phyloP scores from a whole-genome alignment of 2,329 filamentous ascomycete genomes.

The Beauveria varroae region DNA sequence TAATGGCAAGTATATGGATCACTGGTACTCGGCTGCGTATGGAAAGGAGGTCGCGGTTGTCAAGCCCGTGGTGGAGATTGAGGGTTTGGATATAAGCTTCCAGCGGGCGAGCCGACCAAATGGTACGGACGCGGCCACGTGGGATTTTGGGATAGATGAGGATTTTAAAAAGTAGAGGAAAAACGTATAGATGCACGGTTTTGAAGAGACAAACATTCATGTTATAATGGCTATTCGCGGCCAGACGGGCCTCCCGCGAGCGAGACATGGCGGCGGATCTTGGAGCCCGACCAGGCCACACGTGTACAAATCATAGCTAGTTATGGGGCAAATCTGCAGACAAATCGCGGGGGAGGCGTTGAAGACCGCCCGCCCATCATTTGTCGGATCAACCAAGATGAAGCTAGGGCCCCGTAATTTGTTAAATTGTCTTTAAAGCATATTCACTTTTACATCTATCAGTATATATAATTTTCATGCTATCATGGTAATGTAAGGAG shows the following conservation, averaged over 20 bases:
- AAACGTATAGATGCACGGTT: neutral
- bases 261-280: neutral
- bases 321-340: neutral
- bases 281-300: neutral
- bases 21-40: slow-evolving; percentile 38
- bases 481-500: too few relatives aligned
- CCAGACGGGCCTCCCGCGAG: neutral
- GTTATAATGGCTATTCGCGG: neutral
- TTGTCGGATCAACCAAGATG: too few relatives aligned
- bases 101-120: slow-evolving; percentile 37
- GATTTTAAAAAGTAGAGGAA: slow-evolving; percentile 18
- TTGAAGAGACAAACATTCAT: neutral
- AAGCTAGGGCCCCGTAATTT: too few relatives aligned
- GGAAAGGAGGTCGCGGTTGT: slow-evolving; percentile 32
- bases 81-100: slow-evolving; percentile 37
- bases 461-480: too few relatives aligned
- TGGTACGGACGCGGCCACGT: slow-evolving; percentile 50
- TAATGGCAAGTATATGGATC: slow-evolving; percentile 37
- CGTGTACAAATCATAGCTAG: too few relatives aligned
- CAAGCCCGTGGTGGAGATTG: slow-evolving; percentile 37
- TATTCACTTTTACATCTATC: too few relatives aligned
- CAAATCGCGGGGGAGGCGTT: neutral
- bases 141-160: slow-evolving; percentile 42
- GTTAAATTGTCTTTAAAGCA: too few relatives aligned
- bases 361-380: neutral